Conservation (phyloP, 345 rosid species). For the Syzygium aromaticum region DNA sequence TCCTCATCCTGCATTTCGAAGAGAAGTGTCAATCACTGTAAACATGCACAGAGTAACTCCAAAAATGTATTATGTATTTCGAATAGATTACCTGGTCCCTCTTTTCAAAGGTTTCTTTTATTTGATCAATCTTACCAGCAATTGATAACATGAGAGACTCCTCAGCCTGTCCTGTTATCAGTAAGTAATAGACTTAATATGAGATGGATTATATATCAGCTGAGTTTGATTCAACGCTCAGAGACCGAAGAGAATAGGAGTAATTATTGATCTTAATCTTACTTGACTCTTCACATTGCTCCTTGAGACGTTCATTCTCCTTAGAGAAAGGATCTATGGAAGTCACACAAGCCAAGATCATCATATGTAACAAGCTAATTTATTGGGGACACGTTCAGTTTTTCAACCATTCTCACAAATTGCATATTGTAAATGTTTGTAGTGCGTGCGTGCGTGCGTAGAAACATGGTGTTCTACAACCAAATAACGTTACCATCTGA, state of each 20-base stretch:
- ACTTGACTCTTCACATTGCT: not conserved
- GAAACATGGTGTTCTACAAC: not conserved
- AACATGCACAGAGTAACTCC: too few species aligned
- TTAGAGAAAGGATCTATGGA: not conserved
- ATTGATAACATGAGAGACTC: rapidly evolving
- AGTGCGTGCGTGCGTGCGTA: not conserved
- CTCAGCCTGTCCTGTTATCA: not conserved
- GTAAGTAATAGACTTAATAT: not conserved
- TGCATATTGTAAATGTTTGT: not conserved
- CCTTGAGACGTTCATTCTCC: not conserved
- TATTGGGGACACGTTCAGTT: not conserved
- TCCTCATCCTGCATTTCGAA: conserved; percentile 26
- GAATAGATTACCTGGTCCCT: too few species aligned
- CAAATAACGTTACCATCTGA: not conserved
- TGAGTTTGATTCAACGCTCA: not conserved
- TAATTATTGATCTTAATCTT: not conserved
- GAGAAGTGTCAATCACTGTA: too few species aligned
- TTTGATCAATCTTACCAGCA: not conserved
- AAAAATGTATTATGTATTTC: too few species aligned
- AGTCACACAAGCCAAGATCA: not conserved
- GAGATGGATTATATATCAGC: too few species aligned
- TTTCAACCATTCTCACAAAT: not conserved
- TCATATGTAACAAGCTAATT: not conserved
- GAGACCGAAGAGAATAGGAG: not conserved
- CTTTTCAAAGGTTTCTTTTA: not conserved